These are phyloP conservation scores for Rubia occidens DNA, from an alignment of 305 asterid species.

Conservation along the genomic window DNA sequence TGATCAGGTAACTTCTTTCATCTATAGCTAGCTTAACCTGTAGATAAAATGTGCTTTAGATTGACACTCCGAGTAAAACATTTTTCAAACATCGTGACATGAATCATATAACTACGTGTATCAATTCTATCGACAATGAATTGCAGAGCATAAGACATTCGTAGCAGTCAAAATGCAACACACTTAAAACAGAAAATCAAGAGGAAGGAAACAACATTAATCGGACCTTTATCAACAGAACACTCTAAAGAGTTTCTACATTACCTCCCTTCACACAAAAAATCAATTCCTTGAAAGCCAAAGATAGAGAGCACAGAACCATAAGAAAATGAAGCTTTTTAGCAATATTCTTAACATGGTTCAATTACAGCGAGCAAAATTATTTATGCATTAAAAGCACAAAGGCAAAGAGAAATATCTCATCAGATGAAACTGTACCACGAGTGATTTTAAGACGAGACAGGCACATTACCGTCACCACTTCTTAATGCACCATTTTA, in stretches of 20 bases:
- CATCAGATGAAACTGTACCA: neutral
- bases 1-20: neutral
- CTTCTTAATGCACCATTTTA: neutral
- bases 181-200: neutral
- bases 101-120: neutral
- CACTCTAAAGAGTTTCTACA: neutral
- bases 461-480: neutral
- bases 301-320: neutral
- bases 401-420: neutral
- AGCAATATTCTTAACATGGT: neutral
- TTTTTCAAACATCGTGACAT: neutral
- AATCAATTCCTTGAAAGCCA: neutral
- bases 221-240: neutral
- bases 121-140: neutral
- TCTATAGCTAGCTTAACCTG: neutral
- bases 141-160: neutral
- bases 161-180: neutral
- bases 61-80: neutral
- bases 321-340: neutral
- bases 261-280: neutral
- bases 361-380: neutral
- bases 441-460: neutral
- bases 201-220: conserved; percentile 3
- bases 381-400: neutral
- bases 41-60: neutral